A percentile compares a stretch with the other conserved stretches of the same genome.
Conservation (phyloP, 108 stramenopile genomes). For the Cyclostephanos invisitatus region DNA sequence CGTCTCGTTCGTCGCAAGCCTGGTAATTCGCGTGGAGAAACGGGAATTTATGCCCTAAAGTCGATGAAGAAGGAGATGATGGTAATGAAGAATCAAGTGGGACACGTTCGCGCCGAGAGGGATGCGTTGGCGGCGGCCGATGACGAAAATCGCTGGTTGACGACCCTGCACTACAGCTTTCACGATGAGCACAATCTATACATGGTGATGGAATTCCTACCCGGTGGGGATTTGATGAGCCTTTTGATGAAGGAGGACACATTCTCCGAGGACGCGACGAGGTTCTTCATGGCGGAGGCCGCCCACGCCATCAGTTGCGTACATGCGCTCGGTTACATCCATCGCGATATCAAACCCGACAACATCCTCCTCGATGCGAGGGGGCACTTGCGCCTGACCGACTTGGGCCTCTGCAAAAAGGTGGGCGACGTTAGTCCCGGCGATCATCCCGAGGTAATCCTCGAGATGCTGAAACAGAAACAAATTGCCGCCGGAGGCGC, state of each 20-base stretch:
- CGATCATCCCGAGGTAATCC: constrained; percentile 85
- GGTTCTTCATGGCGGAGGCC: constrained; percentile 98
- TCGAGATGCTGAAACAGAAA: constrained; percentile 69
- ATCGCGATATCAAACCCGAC: constrained; percentile 99
- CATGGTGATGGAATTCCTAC: constrained; percentile 99
- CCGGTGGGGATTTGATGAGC: constrained; percentile 99
- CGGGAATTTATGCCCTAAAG: constrained; percentile 93
- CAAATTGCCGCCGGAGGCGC: constrained; percentile 35
- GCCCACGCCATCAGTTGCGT: constrained; percentile 95
- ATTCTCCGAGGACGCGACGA: constrained; percentile 88
- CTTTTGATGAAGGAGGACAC: constrained; percentile 93
- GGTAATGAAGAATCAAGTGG: constrained; percentile 99
- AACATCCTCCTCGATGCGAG: constrained; percentile 98
- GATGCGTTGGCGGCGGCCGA: constrained; percentile 94
- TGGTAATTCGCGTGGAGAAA: constrained; percentile 44
- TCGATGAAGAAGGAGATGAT: constrained; percentile 99
- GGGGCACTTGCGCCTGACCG: constrained; percentile 98
- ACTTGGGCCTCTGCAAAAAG: constrained; percentile 98
- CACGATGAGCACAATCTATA: constrained; percentile 92
- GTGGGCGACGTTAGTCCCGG: constrained; percentile 87
- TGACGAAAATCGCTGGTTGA: constrained; percentile 93
- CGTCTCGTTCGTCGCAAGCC: constrained; percentile 87
- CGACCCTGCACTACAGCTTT: constrained; percentile 94
- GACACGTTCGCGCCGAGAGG: constrained; percentile 96
- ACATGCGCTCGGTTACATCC: constrained; percentile 96